These are phyloP conservation scores for Tolypocladium album DNA, from an alignment of 2,329 filamentous ascomycete genomes.

Conservation along the genomic window DNA sequence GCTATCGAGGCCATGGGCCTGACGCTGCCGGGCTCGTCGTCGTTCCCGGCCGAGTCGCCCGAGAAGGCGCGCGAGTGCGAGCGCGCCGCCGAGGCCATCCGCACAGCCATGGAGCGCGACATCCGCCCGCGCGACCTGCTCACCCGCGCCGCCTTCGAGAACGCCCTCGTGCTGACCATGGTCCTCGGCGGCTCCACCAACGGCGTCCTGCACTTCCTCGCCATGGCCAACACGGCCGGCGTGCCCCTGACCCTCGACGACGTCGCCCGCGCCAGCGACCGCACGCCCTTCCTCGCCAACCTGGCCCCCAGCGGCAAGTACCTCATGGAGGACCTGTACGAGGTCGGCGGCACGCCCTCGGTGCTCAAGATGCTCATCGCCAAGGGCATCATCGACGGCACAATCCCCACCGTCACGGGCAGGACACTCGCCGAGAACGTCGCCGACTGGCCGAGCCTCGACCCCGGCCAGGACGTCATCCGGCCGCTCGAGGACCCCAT, in stretches of 20 bases:
- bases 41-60: conserved; percentile 68
- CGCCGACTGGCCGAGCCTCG: conserved; percentile 62
- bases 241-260: conserved; percentile 72
- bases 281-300: conserved; percentile 78
- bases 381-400: conserved; percentile 63
- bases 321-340: conserved; percentile 80
- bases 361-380: conserved; percentile 81
- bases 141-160: conserved; percentile 73
- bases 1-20: conserved; percentile 87
- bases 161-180: conserved; percentile 85
- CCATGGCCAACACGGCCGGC: conserved; percentile 79
- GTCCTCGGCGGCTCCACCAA: conserved; percentile 86
- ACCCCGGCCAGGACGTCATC: conserved; percentile 75
- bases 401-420: conserved; percentile 72
- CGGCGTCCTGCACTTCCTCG: conserved; percentile 77
- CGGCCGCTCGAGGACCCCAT: conserved; percentile 65
- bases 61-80: conserved; percentile 82
- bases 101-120: conserved; percentile 68
- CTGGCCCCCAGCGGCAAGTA: conserved; percentile 75
- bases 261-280: conserved; percentile 69
- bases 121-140: conserved; percentile 73
- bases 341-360: conserved; percentile 73
- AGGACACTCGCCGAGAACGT: conserved; percentile 77
- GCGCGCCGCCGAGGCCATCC: conserved; percentile 69
- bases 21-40: conserved; percentile 72